Conservation (phyloP, 768 basidiomycete genomes). For the Leccinellum rugosiceps region DNA sequence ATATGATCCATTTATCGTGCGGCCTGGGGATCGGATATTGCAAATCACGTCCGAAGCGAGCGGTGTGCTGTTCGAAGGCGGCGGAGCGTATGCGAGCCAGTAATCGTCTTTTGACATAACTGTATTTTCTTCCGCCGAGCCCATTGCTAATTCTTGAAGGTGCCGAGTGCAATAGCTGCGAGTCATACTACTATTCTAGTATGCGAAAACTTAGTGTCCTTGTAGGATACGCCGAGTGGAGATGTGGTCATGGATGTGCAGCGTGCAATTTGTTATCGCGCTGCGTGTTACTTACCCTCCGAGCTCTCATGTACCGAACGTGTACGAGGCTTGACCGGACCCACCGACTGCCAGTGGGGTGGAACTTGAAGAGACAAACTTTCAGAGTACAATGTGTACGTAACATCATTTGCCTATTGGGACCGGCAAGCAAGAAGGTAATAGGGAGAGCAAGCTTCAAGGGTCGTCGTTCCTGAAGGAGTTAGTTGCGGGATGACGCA, state of each 20-base stretch:
- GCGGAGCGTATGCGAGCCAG: neutral
- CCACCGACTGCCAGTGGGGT: neutral
- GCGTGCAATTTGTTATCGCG: too few species aligned
- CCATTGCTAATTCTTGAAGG: neutral
- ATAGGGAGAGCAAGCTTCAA: too few species aligned
- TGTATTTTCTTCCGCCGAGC: neutral
- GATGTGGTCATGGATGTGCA: too few species aligned
- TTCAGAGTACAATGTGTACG: neutral
- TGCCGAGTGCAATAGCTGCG: too few species aligned
- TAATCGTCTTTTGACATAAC: neutral
- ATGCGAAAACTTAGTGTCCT: too few species aligned
- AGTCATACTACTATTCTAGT: too few species aligned
- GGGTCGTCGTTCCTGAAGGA: neutral
- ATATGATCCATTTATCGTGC: neutral
- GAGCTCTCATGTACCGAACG: neutral
- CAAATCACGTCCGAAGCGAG: neutral
- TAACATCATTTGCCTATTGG: neutral
- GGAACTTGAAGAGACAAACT: neutral
- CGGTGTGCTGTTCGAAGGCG: neutral
- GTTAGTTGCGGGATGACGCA: neutral
- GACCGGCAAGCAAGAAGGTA: neutral
- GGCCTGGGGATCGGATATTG: neutral
- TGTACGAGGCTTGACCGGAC: neutral
- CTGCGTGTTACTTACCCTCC: too few species aligned
- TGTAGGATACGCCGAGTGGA: too few species aligned